phyloP scores from a whole-genome alignment of 768 basidiomycete species.

The Boletus subcaerulescens region DNA sequence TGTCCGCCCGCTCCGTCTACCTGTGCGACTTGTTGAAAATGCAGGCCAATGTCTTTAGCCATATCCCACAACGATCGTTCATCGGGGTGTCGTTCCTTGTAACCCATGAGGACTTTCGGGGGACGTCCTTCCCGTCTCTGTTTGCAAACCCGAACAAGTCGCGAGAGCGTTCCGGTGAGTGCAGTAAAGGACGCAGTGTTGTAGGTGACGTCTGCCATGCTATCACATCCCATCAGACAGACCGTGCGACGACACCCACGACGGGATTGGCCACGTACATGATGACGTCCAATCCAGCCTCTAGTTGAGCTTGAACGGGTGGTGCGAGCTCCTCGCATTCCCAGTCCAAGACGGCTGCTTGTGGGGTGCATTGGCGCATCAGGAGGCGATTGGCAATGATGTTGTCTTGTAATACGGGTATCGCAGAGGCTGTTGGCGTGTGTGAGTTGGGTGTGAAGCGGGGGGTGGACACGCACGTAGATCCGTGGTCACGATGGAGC shows the following conservation, averaged over 20 bases:
- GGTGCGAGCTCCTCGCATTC: constrained; percentile 56
- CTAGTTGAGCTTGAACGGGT: constrained; percentile 38
- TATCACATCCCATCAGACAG: constrained; percentile 27
- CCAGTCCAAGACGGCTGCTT: constrained; percentile 66
- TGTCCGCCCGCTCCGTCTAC: constrained; percentile 58
- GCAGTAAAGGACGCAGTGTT: constrained; percentile 84
- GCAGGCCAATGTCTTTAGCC: constrained; percentile 48
- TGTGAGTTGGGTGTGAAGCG: neutral
- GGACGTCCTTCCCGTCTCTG: constrained; percentile 23
- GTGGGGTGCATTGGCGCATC: constrained; percentile 30
- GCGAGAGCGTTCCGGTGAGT: constrained; percentile 63
- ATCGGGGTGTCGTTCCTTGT: constrained; percentile 79
- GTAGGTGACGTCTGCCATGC: constrained; percentile 93
- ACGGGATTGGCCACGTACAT: constrained; percentile 46
- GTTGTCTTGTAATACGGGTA: constrained; percentile 75
- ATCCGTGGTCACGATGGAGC: constrained; percentile 63
- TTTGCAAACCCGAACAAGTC: constrained; percentile 37
- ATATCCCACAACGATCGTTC: constrained; percentile 77
- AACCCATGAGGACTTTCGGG: constrained; percentile 66
- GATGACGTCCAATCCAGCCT: constrained; percentile 55
- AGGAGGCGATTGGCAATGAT: constrained; percentile 44
- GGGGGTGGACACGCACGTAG: constrained; percentile 48
- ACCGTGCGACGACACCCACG: neutral
- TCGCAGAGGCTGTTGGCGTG: constrained; percentile 62
- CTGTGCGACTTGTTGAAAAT: constrained; percentile 53